Base-by-base conservation (phyloP, 257 asterid genomes). In the Eucommia ulmoides region DNA sequence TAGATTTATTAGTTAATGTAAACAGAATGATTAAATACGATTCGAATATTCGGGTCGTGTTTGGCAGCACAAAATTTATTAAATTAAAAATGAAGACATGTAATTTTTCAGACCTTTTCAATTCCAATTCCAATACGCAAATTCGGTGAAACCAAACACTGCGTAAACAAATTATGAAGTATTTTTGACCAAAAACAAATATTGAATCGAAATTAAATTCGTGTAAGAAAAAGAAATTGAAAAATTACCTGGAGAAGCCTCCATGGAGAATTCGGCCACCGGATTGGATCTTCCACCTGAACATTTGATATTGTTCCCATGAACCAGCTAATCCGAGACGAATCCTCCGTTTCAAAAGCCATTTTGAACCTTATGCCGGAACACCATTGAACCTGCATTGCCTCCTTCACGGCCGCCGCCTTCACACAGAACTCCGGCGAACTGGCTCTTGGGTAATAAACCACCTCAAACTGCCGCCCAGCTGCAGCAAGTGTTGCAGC, bases 161-260 rank as follows among this genome's bases (percentile, higher is more conserved):
- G n/a, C n/a, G n/a, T n/a, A n/a, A n/a, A n/a, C n/a, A n/a, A n/a
- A n/a, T n/a, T n/a, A n/a, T n/a, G n/a, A n/a, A n/a, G n/a, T n/a
- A n/a, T n/a, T n/a, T n/a, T n/a, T n/a, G n/a, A n/a, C n/a, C n/a
- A n/a, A n/a, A n/a, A n/a, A n/a, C n/a, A n/a, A n/a, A n/a, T n/a
- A n/a, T n/a, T n/a, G n/a, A n/a, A n/a, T n/a, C n/a, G n/a, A n/a
- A n/a, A n/a, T n/a, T n/a, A n/a, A n/a, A n/a, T n/a, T n/a, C n/a
- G n/a, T n/a, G n/a, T n/a, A n/a, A n/a, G n/a, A n/a, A n/a, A n/a
- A n/a, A n/a, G n/a, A n/a, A n/a, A n/a, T n/a, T n/a, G n/a, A n/a
- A n/a, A n/a, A n/a, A n/a, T n/a, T 49, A 62, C 67, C 67, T 54
- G 67, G 55, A 62, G 67, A 54, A 62, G 51, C 62, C 62, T n/a